Evolutionary conservation across 1,139 yeast genomes (phyloP).

Genomic region (Lodderomyces margitis): DNA sequence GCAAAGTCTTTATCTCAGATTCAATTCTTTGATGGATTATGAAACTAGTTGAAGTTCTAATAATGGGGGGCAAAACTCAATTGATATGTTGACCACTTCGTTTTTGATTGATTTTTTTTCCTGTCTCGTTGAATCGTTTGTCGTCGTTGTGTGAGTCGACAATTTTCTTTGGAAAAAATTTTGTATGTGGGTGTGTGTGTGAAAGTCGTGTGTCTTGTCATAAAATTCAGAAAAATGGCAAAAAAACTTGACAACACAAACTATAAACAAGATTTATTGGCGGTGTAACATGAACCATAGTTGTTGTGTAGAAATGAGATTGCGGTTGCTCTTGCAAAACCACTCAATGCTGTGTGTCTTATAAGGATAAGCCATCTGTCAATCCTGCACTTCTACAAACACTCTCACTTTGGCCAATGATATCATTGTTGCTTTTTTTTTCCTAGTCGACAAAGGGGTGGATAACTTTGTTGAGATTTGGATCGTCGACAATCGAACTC

Average conservation of each 20-base stretch:
- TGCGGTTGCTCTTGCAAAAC: background rate
- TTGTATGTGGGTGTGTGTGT: background rate
- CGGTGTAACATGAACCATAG: background rate
- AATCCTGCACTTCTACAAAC: no score
- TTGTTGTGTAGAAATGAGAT: no score
- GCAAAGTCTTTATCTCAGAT: no score
- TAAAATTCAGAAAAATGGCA: background rate
- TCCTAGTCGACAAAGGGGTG: background rate
- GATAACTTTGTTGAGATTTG: no score
- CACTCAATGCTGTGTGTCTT: no score
- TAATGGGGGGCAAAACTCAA: no score
- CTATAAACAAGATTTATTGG: constrained; percentile 9
- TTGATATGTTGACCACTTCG: background rate
- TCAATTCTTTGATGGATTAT: background rate
- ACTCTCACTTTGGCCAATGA: no score
- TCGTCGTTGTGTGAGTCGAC: constrained; percentile 7
- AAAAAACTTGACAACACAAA: constrained; percentile 13
- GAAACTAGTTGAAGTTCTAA: background rate
- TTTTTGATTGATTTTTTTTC: constrained; percentile 4
- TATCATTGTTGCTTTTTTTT: background rate
- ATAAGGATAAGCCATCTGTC: no score
- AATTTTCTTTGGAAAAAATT: constrained; percentile 2
- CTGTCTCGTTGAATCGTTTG: constrained; percentile 4
- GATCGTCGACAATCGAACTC: no score
- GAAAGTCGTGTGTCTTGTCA: constrained; percentile 8